phyloP scores from a whole-genome alignment of 2,329 filamentous ascomycete genomes.

The Clarireedia hainanense region DNA sequence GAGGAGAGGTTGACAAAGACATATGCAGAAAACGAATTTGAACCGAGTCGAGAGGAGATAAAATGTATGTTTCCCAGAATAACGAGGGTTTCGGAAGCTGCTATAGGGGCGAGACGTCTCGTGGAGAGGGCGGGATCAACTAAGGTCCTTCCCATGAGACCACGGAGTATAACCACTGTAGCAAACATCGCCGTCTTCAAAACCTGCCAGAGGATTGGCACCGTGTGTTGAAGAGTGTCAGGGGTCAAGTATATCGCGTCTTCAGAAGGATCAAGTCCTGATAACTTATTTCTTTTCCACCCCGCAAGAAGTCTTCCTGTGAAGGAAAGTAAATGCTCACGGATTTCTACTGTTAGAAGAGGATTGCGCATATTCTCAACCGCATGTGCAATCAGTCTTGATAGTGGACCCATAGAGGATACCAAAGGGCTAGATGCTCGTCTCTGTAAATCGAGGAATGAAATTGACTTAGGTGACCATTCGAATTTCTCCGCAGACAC shows the following conservation, averaged over 20 bases:
- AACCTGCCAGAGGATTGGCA: constrained; percentile 56
- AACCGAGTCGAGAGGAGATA: constrained; percentile 56
- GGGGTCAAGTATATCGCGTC: constrained; percentile 49
- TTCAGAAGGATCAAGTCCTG: constrained; percentile 54
- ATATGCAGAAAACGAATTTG: constrained; percentile 59
- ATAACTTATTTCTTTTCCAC: constrained; percentile 63
- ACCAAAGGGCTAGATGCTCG: constrained; percentile 51
- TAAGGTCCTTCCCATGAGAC: constrained; percentile 50
- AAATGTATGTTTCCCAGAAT: constrained; percentile 61
- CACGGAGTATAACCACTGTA: constrained; percentile 51
- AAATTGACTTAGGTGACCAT: constrained; percentile 50
- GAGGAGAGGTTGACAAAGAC: constrained; percentile 61
- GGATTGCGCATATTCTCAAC: constrained; percentile 47
- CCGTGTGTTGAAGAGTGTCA: constrained; percentile 48
- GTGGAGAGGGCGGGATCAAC: constrained; percentile 45
- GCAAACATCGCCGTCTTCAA: constrained; percentile 59
- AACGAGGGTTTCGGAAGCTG: constrained; percentile 54
- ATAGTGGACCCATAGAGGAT: constrained; percentile 52
- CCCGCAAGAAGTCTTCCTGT: constrained; percentile 43
- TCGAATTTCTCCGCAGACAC: constrained; percentile 43
- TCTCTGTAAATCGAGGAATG: constrained; percentile 47
- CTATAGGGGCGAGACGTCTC: constrained; percentile 42
- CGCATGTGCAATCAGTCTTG: constrained; percentile 53
- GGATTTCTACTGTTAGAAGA: constrained; percentile 32
- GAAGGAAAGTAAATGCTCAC: constrained; percentile 46